Evolutionary conservation across 2,329 filamentous ascomycete species (phyloP), one percentile per base, ranked within the genome.

Genomic region (Cordyceps sp.): DNA sequence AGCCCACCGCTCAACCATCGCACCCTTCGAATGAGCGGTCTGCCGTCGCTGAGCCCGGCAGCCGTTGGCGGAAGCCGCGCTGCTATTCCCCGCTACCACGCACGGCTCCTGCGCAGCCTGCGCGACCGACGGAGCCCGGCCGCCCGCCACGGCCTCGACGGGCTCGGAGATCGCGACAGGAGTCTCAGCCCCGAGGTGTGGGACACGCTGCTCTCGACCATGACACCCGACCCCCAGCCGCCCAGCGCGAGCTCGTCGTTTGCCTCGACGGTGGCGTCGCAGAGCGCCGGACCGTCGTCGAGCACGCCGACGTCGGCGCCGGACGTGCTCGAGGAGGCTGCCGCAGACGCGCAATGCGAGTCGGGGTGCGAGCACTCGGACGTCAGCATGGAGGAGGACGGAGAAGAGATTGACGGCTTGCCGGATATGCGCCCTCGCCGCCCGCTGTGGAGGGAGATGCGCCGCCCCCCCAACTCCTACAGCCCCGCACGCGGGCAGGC

Each of bases 171-270:
- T 53, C 78, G 85, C 36, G 72, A 83, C 39, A 73, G 84, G 42
- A 93, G 84, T 51, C 58, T 83, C n/a, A 85, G 78, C 47, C 77
- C 78, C 1, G 77, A 78, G 33, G 64, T 64, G 2, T 94, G 86
- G 86, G 78, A 88, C 37, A 83, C 76, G 4, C 72, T 94, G 33
- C 61, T 85, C 35, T 77, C 69, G 6, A 92, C 82, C 0, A 68
- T 94, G 37, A 77, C 80, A 0, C 82, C 83, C 1, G 85, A 93
- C 49, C 74, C 78, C 13, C 78, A 82, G 38, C 68, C 82, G 3
- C 83, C 85, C 1, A 92, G 80, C 43, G 70, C 73, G 2, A 73
- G 80, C 20, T 86, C 84, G 1, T 93, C 85, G 1, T 93, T 93
- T 49, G 69, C 76, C 1, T 86, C 81, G 9, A 64, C 65, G 8